Percentiles rank a stretch among this genome's conserved stretches.
Conservation (phyloP, 148 eudicot species). For the Nepenthes mirabilis region DNA sequence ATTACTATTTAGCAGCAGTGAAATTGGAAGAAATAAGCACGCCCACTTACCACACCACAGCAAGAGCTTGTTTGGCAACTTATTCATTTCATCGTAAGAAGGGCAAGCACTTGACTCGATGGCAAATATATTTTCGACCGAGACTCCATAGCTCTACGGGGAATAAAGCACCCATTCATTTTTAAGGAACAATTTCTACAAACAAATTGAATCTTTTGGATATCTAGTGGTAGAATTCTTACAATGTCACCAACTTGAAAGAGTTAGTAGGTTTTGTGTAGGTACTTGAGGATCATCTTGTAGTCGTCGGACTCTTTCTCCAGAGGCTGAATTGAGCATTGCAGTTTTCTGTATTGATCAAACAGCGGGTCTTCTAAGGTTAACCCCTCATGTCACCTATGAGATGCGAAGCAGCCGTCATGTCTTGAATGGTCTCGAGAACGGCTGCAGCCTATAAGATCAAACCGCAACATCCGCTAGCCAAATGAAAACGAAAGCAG, state of each 20-base stretch:
- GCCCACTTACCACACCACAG: conserved; percentile 72
- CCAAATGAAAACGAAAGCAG: not conserved
- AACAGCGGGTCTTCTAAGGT: conserved; percentile 70
- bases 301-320: conserved; percentile 60
- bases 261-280: conserved; percentile 79
- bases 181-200: not conserved
- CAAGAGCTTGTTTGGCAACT: conserved; percentile 54
- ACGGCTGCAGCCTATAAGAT: conserved; percentile 50
- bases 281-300: conserved; percentile 60
- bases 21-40: not conserved
- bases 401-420: conserved; percentile 54
- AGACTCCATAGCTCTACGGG: conserved; percentile 53
- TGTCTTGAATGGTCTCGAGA: conserved; percentile 56
- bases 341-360: conserved; percentile 48
- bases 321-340: conserved; percentile 42
- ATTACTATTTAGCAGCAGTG: not conserved
- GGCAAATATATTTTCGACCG: conserved; percentile 50
- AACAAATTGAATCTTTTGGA: not conserved
- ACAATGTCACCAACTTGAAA: conserved; percentile 62
- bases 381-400: conserved; percentile 59
- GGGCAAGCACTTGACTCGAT: conserved; percentile 41
- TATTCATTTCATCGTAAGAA: conserved; percentile 13
- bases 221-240: conserved; percentile 5
- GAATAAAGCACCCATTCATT: not conserved
- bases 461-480: not conserved